A percentile compares a stretch with the other conserved stretches of the same genome.
Conservation (phyloP, 1,284 basidiomycete genomes). For the Ganoderma sinense region DNA sequence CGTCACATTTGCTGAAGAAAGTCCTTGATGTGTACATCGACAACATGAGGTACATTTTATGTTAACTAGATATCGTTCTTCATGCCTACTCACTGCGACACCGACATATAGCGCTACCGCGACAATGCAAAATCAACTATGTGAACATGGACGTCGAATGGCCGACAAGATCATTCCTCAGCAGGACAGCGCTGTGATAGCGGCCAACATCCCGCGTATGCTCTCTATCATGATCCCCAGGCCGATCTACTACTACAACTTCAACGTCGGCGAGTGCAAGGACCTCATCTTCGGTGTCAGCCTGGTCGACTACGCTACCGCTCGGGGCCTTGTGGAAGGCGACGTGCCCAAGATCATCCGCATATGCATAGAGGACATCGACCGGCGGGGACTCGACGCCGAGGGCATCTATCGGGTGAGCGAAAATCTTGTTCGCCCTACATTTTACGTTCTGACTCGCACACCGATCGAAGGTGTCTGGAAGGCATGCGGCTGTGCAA, state of each 20-base stretch:
- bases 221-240: constrained; percentile 70
- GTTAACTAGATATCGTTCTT: constrained; percentile 6
- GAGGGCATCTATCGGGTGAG: constrained; percentile 89
- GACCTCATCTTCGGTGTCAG: constrained; percentile 94
- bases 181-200: constrained; percentile 68
- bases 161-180: constrained; percentile 76
- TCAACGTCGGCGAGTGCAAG: constrained; percentile 86
- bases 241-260: constrained; percentile 79
- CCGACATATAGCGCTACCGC: constrained; percentile 64
- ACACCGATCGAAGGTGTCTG: constrained; percentile 67
- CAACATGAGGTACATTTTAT: constrained; percentile 68
- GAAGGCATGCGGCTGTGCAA: constrained; percentile 86
- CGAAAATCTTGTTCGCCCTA: constrained; percentile 2
- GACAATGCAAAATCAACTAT: constrained; percentile 73
- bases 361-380: constrained; percentile 88
- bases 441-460: background rate
- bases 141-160: constrained; percentile 60
- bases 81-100: background rate
- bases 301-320: constrained; percentile 91
- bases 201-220: constrained; percentile 62
- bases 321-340: constrained; percentile 76
- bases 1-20: constrained; percentile 68
- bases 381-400: constrained; percentile 78
- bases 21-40: constrained; percentile 79
- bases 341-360: constrained; percentile 86